A percentile compares a stretch with the other conserved stretches of the same genome.
phyloP scores from a whole-genome alignment of 768 basidiomycete genomes.

The Pleurotus djamor region DNA sequence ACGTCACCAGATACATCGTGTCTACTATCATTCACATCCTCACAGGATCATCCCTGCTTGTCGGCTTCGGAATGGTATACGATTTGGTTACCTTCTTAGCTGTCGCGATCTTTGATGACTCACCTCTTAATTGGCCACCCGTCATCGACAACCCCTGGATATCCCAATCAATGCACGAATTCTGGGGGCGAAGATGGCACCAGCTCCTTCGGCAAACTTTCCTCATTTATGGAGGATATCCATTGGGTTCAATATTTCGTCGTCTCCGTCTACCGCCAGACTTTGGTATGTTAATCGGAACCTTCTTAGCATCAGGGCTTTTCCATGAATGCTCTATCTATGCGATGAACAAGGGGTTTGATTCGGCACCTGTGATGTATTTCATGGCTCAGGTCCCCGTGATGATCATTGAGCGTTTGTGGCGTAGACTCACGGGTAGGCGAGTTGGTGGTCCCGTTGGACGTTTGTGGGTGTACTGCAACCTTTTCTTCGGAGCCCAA shows the following conservation, averaged over 20 bases:
- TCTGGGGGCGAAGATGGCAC: slow-evolving; percentile 82
- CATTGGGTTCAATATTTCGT: slow-evolving; percentile 36
- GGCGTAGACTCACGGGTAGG: slow-evolving; percentile 53
- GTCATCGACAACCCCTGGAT: slow-evolving; percentile 68
- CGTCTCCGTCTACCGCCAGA: slow-evolving; percentile 43
- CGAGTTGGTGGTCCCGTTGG: slow-evolving; percentile 61
- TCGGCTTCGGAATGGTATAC: slow-evolving; percentile 67
- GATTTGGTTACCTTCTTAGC: slow-evolving; percentile 60
- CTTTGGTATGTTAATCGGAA: slow-evolving; percentile 66
- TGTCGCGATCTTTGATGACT: slow-evolving; percentile 48
- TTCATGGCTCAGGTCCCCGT: slow-evolving; percentile 66
- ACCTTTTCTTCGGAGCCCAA: slow-evolving; percentile 61
- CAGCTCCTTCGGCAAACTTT: slow-evolving; percentile 72
- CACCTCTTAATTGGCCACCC: slow-evolving; percentile 71
- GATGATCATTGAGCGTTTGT: slow-evolving; percentile 61
- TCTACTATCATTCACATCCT: slow-evolving; percentile 65
- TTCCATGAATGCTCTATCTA: slow-evolving; percentile 72
- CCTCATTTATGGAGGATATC: slow-evolving; percentile 68
- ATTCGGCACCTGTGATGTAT: slow-evolving; percentile 56
- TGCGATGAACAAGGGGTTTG: slow-evolving; percentile 59
- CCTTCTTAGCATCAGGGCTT: slow-evolving; percentile 74
- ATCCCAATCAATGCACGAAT: slow-evolving; percentile 62
- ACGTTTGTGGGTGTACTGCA: slow-evolving; percentile 66
- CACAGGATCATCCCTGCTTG: slow-evolving; percentile 59
- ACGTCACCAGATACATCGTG: slow-evolving; percentile 50